Percentiles rank a stretch among this genome's conserved stretches.
These are phyloP conservation scores for Blastomyces silverae DNA, from an alignment of 2,329 filamentous ascomycete genomes.

Conservation along the genomic window DNA sequence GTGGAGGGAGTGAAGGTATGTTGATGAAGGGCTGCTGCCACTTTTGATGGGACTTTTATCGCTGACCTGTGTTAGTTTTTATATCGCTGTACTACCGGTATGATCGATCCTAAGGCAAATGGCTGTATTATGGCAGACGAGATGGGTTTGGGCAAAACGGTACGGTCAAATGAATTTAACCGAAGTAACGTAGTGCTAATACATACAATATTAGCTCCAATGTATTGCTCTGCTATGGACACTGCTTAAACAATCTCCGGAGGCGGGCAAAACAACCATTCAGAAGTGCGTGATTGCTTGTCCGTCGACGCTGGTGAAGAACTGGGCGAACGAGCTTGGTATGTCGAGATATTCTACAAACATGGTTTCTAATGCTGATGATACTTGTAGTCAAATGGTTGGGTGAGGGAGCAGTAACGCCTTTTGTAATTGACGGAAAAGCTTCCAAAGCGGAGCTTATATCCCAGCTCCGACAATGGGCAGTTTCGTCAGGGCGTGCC, in stretches of 20 bases:
- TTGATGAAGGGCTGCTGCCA: not conserved
- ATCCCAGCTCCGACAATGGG: slow-evolving; percentile 88
- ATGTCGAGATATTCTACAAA: slow-evolving; percentile 18
- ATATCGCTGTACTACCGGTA: slow-evolving; percentile 88
- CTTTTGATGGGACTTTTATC: slow-evolving; percentile 11
- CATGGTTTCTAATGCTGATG: not conserved
- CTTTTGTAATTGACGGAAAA: slow-evolving; percentile 95
- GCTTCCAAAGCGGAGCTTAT: slow-evolving; percentile 89
- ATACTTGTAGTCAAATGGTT: slow-evolving; percentile 71
- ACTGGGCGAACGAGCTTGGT: slow-evolving; percentile 91
- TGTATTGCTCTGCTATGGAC: slow-evolving; percentile 98
- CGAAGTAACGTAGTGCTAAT: slow-evolving; percentile 20
- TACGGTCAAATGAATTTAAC: slow-evolving; percentile 24
- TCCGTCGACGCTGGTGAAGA: slow-evolving; percentile 89
- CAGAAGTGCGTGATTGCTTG: slow-evolving; percentile 97
- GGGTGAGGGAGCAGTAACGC: slow-evolving; percentile 78
- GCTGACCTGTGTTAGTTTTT: slow-evolving; percentile 55
- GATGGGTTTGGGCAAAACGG: slow-evolving; percentile 95
- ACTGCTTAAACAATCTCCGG: slow-evolving; percentile 85
- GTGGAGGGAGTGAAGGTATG: slow-evolving; percentile 81
- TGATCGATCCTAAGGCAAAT: slow-evolving; percentile 88
- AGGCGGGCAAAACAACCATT: slow-evolving; percentile 88
- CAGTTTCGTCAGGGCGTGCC: slow-evolving; percentile 79
- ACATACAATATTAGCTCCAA: slow-evolving; percentile 54
- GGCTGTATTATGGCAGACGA: slow-evolving; percentile 99